Base-by-base conservation (phyloP, 2,329 filamentous ascomycete species). In the Xylaria sp. region DNA sequence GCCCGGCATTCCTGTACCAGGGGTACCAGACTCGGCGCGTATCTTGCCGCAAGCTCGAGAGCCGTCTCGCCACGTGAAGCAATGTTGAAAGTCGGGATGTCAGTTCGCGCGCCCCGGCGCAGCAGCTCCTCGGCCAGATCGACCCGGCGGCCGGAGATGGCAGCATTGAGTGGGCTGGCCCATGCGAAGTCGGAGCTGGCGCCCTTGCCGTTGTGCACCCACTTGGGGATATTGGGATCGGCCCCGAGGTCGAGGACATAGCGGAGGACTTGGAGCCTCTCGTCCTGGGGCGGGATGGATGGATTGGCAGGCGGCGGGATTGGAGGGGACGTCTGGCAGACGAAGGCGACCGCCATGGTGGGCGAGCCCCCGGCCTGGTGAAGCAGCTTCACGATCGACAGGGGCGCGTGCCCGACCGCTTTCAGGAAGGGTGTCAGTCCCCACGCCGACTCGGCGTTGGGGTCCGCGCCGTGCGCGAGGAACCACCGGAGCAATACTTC, bases 201-300 rank as follows among this genome's bases (percentile, higher is more conserved):
- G 9, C 45, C 45, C 11, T 49, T 49, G 22, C 45, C 22, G 22
- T 49, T 49, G 13, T 49, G 45, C 22, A 22, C 45, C 45, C 45
- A 49, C 22, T 49, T 49, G 10, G 45, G 45, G 3, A 27, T 10
- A 27, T 49, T 15, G 10, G 45, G 45, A 27, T 49, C 45, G 10
- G 45, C 45, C 11, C 45, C 45, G 45, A 27, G 45, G 45, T 49
- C 45, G 45, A 49, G 45, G 45, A 49, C 7, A 49, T 49, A 49
- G 45, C 45, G 45, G 13, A 49, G 45, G 45, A 49, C 45, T 17
- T 49, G 10, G 10, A 49, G 45, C 4, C 45, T 49, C 11, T 49
- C 45, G 10, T 49, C 42, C 17, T 5, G 42, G 6, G 17, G 42
- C 9, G 20, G 17, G 17, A 22, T 9, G 42, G 42, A 45, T 45